Percentiles rank a stretch among this genome's conserved stretches.
phyloP scores from a whole-genome alignment of 805 yeast species.

The Groenewaldozyma salmanticensis region DNA sequence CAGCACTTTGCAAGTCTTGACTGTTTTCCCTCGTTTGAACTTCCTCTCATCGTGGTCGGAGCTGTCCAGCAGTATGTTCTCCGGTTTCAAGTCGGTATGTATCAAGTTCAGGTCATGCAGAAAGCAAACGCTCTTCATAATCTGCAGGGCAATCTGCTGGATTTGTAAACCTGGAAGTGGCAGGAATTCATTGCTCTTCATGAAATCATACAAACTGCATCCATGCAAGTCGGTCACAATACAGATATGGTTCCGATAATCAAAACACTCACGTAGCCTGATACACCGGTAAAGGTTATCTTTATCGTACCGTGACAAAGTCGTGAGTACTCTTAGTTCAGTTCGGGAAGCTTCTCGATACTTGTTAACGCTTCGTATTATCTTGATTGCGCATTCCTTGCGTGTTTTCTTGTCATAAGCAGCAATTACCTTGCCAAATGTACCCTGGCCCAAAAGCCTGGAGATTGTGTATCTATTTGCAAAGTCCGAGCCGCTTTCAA shows the following conservation, averaged over 20 bases:
- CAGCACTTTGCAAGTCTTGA: constrained; percentile 36
- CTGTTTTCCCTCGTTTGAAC: constrained; percentile 11
- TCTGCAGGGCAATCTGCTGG: constrained; percentile 78
- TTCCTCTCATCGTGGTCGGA: constrained; percentile 35
- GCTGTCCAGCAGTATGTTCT: constrained; percentile 67
- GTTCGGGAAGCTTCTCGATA: constrained; percentile 93
- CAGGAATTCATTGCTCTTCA: constrained; percentile 70
- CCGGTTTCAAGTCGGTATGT: constrained; percentile 96
- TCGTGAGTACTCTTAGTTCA: constrained; percentile 73
- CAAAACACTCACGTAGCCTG: constrained; percentile 81
- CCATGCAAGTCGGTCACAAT: constrained; percentile 83
- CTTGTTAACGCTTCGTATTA: constrained; percentile 84
- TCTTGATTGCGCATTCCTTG: constrained; percentile 75
- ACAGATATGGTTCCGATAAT: constrained; percentile 87
- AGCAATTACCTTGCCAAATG: constrained; percentile 82
- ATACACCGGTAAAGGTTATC: constrained; percentile 65
- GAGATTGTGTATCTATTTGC: constrained; percentile 64
- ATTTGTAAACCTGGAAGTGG: constrained; percentile 95
- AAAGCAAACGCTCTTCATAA: constrained; percentile 76
- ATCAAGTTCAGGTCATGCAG: constrained; percentile 82
- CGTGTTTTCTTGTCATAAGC: constrained; percentile 60
- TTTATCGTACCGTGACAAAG: constrained; percentile 64
- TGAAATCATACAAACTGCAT: constrained; percentile 79
- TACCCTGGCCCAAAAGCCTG: constrained; percentile 77
- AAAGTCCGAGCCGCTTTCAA: constrained; percentile 27